Conservation (phyloP, 2,329 filamentous ascomycete species). For the Macroventuria anomochaeta region DNA sequence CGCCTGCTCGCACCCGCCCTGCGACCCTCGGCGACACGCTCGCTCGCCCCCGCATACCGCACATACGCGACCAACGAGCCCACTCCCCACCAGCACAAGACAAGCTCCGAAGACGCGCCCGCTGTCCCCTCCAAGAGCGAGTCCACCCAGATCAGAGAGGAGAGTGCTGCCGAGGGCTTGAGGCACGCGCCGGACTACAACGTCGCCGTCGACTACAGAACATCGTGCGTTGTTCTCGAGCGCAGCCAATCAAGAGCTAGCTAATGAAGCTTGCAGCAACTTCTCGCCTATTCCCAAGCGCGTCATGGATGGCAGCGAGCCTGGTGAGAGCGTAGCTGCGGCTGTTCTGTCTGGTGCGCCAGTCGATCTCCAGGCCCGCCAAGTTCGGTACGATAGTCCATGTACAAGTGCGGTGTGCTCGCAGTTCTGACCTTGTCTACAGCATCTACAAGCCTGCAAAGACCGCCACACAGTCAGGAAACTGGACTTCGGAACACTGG, state of each 20-base stretch:
- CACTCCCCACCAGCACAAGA: conserved; percentile 36
- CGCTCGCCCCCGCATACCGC: conserved; percentile 37
- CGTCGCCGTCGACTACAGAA: conserved; percentile 82
- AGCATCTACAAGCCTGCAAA: conserved; percentile 94
- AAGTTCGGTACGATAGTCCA: conserved; percentile 74
- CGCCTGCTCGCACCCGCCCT: conserved; percentile 48
- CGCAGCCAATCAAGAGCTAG: conserved; percentile 3
- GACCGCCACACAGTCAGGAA: conserved; percentile 93
- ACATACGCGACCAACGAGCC: conserved; percentile 41
- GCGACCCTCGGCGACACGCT: conserved; percentile 35
- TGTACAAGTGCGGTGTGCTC: background rate
- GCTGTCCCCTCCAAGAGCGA: conserved; percentile 44
- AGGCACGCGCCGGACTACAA: conserved; percentile 82
- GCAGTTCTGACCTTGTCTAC: conserved; percentile 7
- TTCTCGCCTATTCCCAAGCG: conserved; percentile 91
- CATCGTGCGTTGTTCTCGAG: conserved; percentile 70
- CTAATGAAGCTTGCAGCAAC: conserved; percentile 62
- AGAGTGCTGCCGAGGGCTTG: conserved; percentile 58
- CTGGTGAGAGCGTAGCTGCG: conserved; percentile 74
- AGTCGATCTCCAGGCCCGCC: conserved; percentile 89
- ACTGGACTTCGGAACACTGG: conserved; percentile 85
- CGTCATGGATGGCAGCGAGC: conserved; percentile 90
- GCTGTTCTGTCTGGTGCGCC: conserved; percentile 91
- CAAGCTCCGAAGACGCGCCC: conserved; percentile 48
- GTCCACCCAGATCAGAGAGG: conserved; percentile 59